Evolutionary conservation across 73 alveolate genomes (phyloP), one percentile per base, ranked within the genome.

Genomic region (Chromera velia): DNA sequence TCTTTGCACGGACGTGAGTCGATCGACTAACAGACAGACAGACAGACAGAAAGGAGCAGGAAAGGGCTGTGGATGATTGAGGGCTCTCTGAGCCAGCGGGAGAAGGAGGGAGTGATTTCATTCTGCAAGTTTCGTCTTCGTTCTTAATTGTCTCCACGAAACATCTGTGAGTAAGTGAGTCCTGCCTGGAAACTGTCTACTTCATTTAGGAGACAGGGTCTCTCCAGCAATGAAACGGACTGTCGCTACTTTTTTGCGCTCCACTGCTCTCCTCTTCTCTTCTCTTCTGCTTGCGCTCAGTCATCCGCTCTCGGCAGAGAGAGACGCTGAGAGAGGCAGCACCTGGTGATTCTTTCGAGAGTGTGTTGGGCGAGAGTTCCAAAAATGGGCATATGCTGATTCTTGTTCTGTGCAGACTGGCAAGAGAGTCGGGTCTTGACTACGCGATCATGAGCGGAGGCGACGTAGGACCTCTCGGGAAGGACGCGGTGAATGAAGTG

Each of bases 401-500:
- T 18, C 32, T 10, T 34, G n/a, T 26, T 28, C 0, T 28, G 22
- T 26, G 46, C 31, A 29, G 22, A 29, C 1, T 7, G 19, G 28
- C 19, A 1, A 7, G 30, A 70, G 4, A 84, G 66, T 76, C 90
- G 34, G 96, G 96, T 28, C 73, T 92, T 70, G 95, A 92, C 74
- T 92, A 82, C 73, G 96, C 96, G 7, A 88, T 92, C 68, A 86
- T 92, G 93, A 90, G 92, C 29, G 98, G 98, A 6, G 94, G 95
- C 28, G 98, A 92, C 78, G 88, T 92, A 30, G 95, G 96, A 24
- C 96, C 98, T 10, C 88, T 92, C 32, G 98, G 71, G 13, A 68
- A 32, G 1, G 22, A 68, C 49, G 32, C 32, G 55, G 93, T 90
- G 18, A 76, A 81, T 28, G 96, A 92, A 75, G 81, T 92, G 32